Evolutionary conservation across 257 asterid species (phyloP), one percentile per base, ranked within the genome.

Genomic region (Penstemon newberryi): DNA sequence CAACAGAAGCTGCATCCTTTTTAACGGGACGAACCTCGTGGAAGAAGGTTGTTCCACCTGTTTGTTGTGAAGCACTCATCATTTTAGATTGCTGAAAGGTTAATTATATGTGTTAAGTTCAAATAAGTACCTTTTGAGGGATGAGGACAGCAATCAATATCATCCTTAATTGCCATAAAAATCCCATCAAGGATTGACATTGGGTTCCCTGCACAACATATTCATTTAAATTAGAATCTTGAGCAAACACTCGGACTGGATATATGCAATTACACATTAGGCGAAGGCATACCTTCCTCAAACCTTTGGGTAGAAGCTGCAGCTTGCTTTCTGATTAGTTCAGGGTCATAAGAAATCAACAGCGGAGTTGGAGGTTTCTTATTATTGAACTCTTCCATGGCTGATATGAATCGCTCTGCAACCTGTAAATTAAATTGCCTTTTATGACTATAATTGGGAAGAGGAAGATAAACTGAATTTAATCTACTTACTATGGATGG

Each of bases 101-200:
- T 51, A 61, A 68, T 42, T 19, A 56, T 12, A 47, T 9, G 43
- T 53, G 12, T 50, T 63, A 70, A 67, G 63, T 50, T 69, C 42
- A 73, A 65, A 73, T 64, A 58, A 53, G 45, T 79, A 94, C 97
- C 99, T 71, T 79, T 85, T 36, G 99, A 79, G 36, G 91, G 93
- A 79, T 89, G 84, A 78, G 97, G 96, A 75, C 63, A 73, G 84
- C 95, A 89, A 76, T 91, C 96, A 61, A 94, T 94, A 75, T 94
- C 99, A 79, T 94, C 99, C 84, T 94, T 94, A 67, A 94, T 82
- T 65, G 99, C 99, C 72, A 94, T 81, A 80, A 94, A 87, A 68
- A 81, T 81, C 56, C 99, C 99, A 89, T 94, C 99, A 77, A 94
- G 87, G 73, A 84, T 52, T n/a, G 97, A 91, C 63, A 89, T 47